These are phyloP conservation scores for Limonium bicolor DNA, from an alignment of 148 eudicot species.

Conservation along the genomic window DNA sequence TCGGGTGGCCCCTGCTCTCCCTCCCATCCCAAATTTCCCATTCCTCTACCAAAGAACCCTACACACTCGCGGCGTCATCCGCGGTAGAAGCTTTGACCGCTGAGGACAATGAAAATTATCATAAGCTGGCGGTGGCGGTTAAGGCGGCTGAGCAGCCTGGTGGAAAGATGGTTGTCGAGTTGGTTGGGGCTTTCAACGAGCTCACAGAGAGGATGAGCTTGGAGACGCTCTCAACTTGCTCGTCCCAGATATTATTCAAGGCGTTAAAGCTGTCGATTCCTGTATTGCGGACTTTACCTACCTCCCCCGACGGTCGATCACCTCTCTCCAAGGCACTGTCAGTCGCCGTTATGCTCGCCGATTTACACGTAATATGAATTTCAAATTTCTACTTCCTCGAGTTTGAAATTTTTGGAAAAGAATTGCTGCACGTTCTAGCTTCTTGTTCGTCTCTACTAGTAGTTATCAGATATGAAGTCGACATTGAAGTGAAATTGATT, in stretches of 20 bases:
- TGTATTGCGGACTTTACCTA: slow-evolving; percentile 40
- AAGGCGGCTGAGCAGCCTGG: slow-evolving; percentile 51
- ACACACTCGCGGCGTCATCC: too few species aligned
- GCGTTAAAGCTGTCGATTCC: slow-evolving; percentile 68
- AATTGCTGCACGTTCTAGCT: too few species aligned
- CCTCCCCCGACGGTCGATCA: slow-evolving; percentile 50
- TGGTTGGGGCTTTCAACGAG: slow-evolving; percentile 75
- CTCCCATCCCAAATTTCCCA: too few species aligned
- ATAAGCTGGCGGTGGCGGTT: slow-evolving; percentile 5
- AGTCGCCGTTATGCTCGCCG: slow-evolving; percentile 64
- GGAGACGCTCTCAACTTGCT: slow-evolving; percentile 30
- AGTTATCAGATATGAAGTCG: too few species aligned
- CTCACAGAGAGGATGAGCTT: slow-evolving; percentile 77
- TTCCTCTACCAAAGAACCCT: too few species aligned
- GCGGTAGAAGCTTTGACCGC: too few species aligned
- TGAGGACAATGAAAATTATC: too few species aligned
- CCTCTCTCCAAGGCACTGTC: slow-evolving; percentile 67
- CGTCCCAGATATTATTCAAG: slow-evolving; percentile 53
- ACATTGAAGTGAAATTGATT: too few species aligned
- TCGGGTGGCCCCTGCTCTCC: too few species aligned
- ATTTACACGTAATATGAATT: slow-evolving; percentile 82
- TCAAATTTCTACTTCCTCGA: too few species aligned
- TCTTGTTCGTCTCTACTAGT: too few species aligned
- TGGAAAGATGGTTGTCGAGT: slow-evolving; percentile 91
- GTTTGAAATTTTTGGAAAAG: too few species aligned